Evolutionary conservation across 2,329 filamentous ascomycete species (phyloP).

Genomic region (Alternaria gansuensis): DNA sequence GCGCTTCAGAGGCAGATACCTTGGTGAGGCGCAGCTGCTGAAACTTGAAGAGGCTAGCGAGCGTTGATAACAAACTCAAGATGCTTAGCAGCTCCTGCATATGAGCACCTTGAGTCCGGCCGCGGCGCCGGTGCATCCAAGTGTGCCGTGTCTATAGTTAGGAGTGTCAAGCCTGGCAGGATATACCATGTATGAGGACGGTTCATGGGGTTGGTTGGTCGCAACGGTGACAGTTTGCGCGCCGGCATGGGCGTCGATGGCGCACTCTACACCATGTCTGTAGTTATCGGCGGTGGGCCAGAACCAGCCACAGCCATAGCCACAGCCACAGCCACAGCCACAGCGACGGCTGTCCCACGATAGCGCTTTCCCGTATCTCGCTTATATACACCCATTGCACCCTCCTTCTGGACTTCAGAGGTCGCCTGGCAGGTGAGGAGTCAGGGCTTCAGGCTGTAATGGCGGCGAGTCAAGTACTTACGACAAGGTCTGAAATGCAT

Average conservation of each 20-base stretch:
- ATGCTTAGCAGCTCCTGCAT: conserved; percentile 17
- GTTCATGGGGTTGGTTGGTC: neutral
- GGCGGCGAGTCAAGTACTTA: conserved; percentile 5
- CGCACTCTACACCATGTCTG: neutral
- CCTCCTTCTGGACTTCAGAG: neutral
- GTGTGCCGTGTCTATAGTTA: conserved; percentile 18
- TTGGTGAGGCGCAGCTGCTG: conserved; percentile 13
- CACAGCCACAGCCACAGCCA: neutral
- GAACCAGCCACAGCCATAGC: too few species aligned
- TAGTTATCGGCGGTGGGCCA: too few species aligned
- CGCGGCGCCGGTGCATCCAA: conserved; percentile 8
- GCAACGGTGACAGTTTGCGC: conserved; percentile 6
- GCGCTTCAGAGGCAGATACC: conserved; percentile 17
- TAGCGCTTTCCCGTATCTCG: neutral
- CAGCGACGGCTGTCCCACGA: neutral
- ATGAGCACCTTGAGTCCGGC: conserved; percentile 10
- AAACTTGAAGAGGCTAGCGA: conserved; percentile 16
- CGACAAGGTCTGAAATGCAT: neutral
- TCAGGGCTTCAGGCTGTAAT: neutral
- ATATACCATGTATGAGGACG: conserved; percentile 2
- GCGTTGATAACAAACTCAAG: conserved; percentile 20
- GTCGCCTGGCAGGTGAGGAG: neutral
- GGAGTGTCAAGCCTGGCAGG: neutral
- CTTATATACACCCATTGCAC: neutral
- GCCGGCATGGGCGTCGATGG: neutral